A percentile compares a stretch with the other conserved stretches of the same genome.
phyloP scores from a whole-genome alignment of 345 rosid genomes.

The Eutrema heterophyllum region DNA sequence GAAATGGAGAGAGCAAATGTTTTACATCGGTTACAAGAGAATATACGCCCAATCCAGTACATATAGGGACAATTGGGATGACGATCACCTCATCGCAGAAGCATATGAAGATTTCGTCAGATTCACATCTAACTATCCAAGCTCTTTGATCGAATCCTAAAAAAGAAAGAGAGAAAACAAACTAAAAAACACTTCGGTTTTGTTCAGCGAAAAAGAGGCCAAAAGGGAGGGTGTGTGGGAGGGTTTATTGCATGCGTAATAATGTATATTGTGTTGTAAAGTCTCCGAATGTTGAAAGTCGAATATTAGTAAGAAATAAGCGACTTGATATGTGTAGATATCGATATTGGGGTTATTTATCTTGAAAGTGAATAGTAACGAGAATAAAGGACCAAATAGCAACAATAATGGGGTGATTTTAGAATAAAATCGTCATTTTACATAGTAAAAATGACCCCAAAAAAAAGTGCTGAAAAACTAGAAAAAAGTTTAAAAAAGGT shows the following conservation, averaged over 20 bases:
- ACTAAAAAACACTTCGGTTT: neutral
- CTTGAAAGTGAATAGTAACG: no score
- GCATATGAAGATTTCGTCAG: slow-evolving; percentile 40
- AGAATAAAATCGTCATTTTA: no score
- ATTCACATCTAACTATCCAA: neutral
- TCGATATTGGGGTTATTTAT: no score
- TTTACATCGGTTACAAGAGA: neutral
- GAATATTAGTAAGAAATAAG: no score
- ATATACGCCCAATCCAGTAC: slow-evolving; percentile 15
- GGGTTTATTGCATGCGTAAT: neutral
- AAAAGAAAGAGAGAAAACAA: neutral
- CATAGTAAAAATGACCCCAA: no score
- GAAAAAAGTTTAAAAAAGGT: no score
- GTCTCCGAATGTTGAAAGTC: neutral
- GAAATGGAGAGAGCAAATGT: slow-evolving; percentile 50
- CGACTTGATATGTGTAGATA: no score
- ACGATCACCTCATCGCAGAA: slow-evolving; percentile 34
- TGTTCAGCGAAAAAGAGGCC: neutral
- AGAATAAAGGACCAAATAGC: no score
- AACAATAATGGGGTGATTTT: neutral
- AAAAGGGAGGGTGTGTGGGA: no score
- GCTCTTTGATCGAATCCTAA: neutral
- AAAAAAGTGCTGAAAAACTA: no score
- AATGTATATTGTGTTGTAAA: neutral
- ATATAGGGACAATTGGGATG: slow-evolving; percentile 53